Base-by-base conservation (phyloP, 257 asterid genomes). In the Oldenlandia corymbosa region DNA sequence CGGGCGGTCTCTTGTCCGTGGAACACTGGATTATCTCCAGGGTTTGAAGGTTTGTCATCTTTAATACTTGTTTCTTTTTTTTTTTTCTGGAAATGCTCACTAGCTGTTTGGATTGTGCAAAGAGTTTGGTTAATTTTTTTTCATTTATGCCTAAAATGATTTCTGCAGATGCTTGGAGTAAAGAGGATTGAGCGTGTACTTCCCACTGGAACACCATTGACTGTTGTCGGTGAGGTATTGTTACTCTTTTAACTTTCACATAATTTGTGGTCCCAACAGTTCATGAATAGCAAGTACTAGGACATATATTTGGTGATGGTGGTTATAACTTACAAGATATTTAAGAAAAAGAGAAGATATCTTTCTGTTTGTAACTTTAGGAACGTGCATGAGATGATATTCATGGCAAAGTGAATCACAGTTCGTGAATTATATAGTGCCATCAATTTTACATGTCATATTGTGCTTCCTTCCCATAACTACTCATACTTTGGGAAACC, bases 171-270 rank as follows among this genome's bases (percentile, higher is more conserved):
- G 99, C 95, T 90, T 62, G 99, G 99, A 65, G 97, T 93, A 74
- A 93, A 85, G 92, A 87, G 95, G 79, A 84, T 84, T 65, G 99
- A 93, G 74, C 99, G 97, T 41, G 94, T 90, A 68, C 88, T 93
- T 66, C 99, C 99, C 62, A 88, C 95, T 54, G 97, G 99, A 66
- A 80, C 94, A 12, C 94, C 97, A 41, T 81, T 93, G 87, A 93
- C 99, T 36, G 85, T 93, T 61, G 96, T 93, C 71, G 99, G 99
- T 62, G 96, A 93, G 99, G 99, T 93, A 87, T 70, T 82, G 39
- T 64, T 74, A 41, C 60, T 67, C 55, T 65, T 59, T 54, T 34
- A 17, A 30, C 30, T 43, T 16, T 9, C 20, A 32, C 12, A 27
- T 10, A n/a, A 18, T 30, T 60, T 17, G 26, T 58, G 3, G 5